phyloP scores from a whole-genome alignment of 192 early-diverging fungal genomes.

The Kappamyces sp. region DNA sequence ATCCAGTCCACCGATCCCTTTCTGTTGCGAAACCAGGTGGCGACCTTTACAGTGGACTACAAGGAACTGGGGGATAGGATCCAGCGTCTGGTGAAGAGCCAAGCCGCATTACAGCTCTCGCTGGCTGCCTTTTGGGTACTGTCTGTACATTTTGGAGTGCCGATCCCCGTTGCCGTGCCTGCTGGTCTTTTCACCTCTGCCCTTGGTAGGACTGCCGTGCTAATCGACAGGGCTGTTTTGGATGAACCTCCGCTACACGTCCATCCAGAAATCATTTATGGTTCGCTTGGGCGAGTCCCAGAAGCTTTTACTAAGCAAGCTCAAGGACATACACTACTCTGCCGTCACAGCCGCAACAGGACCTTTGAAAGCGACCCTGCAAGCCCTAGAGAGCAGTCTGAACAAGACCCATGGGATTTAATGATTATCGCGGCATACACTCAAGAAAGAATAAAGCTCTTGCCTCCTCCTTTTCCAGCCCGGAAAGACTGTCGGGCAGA shows the following conservation, averaged over 20 bases:
- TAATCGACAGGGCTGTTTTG: background rate
- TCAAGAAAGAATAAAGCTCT: slow-evolving; percentile 7
- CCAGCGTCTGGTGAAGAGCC: too few relatives aligned
- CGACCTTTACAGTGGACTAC: background rate
- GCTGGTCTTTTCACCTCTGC: background rate
- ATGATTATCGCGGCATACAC: background rate
- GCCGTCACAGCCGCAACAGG: too few relatives aligned
- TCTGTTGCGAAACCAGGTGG: slow-evolving; percentile 2
- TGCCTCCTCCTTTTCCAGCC: too few relatives aligned
- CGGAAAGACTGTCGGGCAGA: too few relatives aligned
- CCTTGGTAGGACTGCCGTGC: too few relatives aligned
- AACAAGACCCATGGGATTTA: too few relatives aligned
- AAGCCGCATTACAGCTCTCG: background rate
- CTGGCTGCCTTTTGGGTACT: background rate
- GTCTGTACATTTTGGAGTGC: slow-evolving; percentile 6
- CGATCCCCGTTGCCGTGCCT: background rate
- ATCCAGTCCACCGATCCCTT: slow-evolving; percentile 4
- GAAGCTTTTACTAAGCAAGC: background rate
- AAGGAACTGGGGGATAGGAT: too few relatives aligned
- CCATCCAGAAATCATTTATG: background rate
- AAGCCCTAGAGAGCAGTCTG: too few relatives aligned
- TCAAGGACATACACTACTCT: background rate
- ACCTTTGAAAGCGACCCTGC: too few relatives aligned
- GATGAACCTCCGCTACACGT: slow-evolving; percentile 3
- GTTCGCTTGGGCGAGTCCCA: slow-evolving; percentile 1